Base-by-base conservation (phyloP, 139 green algal species). In the Auxenochlorella pyrenoidosa region DNA sequence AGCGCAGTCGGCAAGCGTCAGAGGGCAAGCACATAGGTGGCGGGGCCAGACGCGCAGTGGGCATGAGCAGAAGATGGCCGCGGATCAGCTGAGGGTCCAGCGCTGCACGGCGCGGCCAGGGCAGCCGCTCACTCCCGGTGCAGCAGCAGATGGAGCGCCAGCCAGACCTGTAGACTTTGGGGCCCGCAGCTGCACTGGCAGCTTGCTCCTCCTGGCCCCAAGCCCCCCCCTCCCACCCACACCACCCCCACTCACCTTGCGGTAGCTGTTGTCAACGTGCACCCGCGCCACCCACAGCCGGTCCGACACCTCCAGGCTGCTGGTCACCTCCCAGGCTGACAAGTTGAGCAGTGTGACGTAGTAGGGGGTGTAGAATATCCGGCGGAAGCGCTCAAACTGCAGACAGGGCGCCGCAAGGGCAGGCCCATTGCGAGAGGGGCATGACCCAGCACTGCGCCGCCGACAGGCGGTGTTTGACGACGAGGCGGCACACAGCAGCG, bases 311-410 rank as follows among this genome's bases (percentile, higher is more conserved):
- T 88, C 41, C 54, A 81, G 79, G 18, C 16, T 58, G 79, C 51
- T 71, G n/a, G 51, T 66, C 24, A 86, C 19, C 44, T 86, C 82
- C 66, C 66, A 86, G 66, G 30, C 34, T 4, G 78, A 83, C 40
- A 78, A 58, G n/a, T 71, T 84, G 21, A 91, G n/a, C 65, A 91
- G 84, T 21, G 77, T 72, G 40, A 40, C 58, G 26, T 88, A 91
- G 58, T 66, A 89, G 73, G 75, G 66, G 5, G 89, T 92, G 85
- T 90, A 89, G 24, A 92, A 80, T 24, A 92, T 92, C 26, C 89
- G 58, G 40, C 89, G 79, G 79, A 90, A 92, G 18, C 88, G 59
- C 41, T 89, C 88, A 87, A 84, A 91, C 75, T 91, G 80, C 47
- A 0, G 26, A 28, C 12, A 30, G 3, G 73, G 2, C 47, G 47